These are phyloP conservation scores for Hypoxylon trugodes DNA, from an alignment of 495 filamentous ascomycete species.

Conservation along the genomic window DNA sequence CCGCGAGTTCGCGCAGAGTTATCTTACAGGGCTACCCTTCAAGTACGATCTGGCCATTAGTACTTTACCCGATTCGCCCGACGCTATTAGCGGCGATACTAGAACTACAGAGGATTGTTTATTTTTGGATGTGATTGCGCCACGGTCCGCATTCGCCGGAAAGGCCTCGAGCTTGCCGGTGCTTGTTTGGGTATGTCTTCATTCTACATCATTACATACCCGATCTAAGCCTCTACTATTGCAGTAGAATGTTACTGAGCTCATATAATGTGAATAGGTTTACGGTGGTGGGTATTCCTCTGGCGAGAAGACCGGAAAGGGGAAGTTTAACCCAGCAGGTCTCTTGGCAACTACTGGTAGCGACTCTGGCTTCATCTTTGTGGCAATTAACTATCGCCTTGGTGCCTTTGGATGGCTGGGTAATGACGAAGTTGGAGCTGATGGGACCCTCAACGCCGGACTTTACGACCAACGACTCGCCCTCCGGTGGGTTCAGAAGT, in stretches of 20 bases:
- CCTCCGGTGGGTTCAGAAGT: slow-evolving; percentile 62
- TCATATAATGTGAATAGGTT: neutral
- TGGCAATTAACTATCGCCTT: slow-evolving; percentile 67
- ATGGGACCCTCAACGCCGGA: slow-evolving; percentile 62
- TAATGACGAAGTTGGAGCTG: slow-evolving; percentile 48
- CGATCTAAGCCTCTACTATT: no score
- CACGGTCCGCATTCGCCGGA: neutral
- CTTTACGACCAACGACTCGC: slow-evolving; percentile 60
- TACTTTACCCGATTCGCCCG: neutral
- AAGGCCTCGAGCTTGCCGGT: neutral
- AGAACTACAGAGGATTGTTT: slow-evolving; percentile 2
- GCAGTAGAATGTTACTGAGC: neutral
- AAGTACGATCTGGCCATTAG: neutral
- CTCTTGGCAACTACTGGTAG: neutral
- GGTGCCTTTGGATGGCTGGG: slow-evolving; percentile 71
- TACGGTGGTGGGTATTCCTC: slow-evolving; percentile 8
- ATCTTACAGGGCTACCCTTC: neutral
- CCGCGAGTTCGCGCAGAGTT: neutral
- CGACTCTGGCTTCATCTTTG: slow-evolving; percentile 54
- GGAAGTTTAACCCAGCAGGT: slow-evolving; percentile 8
- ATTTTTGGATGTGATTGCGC: slow-evolving; percentile 4
- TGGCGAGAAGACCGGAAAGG: slow-evolving; percentile 10
- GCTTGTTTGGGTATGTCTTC: neutral
- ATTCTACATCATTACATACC: no score
- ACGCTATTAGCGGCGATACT: neutral